phyloP scores from a whole-genome alignment of 169 alveolate species.

The Cystoisospora suis region DNA sequence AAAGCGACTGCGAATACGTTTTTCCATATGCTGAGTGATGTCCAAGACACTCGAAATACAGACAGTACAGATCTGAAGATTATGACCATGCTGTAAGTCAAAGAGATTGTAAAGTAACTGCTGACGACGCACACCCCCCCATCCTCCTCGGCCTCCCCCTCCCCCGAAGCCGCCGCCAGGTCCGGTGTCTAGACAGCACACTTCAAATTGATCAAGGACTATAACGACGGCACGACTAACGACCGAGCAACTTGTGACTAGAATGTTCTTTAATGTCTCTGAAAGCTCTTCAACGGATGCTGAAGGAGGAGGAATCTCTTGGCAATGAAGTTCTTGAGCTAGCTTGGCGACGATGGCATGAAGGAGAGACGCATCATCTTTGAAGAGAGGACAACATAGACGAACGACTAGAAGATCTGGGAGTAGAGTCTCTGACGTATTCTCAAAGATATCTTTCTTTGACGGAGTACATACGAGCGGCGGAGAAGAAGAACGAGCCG shows the following conservation, averaged over 20 bases:
- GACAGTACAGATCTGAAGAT: conserved; percentile 44
- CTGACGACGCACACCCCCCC: conserved; percentile 26
- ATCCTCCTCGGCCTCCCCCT: neutral
- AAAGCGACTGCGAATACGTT: conserved; percentile 56
- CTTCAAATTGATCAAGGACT: conserved; percentile 49
- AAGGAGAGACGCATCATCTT: conserved; percentile 45
- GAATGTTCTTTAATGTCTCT: conserved; percentile 1
- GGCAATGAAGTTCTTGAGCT: conserved; percentile 10
- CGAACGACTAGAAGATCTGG: conserved; percentile 45
- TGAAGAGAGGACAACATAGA: conserved; percentile 38
- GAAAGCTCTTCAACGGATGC: conserved; percentile 45
- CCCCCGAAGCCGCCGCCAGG: neutral
- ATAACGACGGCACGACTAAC: conserved; percentile 46
- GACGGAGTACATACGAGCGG: neutral
- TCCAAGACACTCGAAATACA: conserved; percentile 51
- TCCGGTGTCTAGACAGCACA: conserved; percentile 41
- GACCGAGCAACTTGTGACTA: conserved; percentile 38
- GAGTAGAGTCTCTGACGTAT: neutral
- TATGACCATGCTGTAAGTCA: conserved; percentile 50
- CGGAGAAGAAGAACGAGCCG: neutral
- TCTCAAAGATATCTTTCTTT: neutral
- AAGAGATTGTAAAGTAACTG: conserved; percentile 55
- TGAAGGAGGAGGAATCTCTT: conserved; percentile 22
- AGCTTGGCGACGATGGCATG: conserved; percentile 52
- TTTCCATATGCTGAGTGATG: conserved; percentile 48